Evolutionary conservation across 2,329 filamentous ascomycete genomes (phyloP), one percentile per base, ranked within the genome.

Genomic region (Ceratocystis colombiana): DNA sequence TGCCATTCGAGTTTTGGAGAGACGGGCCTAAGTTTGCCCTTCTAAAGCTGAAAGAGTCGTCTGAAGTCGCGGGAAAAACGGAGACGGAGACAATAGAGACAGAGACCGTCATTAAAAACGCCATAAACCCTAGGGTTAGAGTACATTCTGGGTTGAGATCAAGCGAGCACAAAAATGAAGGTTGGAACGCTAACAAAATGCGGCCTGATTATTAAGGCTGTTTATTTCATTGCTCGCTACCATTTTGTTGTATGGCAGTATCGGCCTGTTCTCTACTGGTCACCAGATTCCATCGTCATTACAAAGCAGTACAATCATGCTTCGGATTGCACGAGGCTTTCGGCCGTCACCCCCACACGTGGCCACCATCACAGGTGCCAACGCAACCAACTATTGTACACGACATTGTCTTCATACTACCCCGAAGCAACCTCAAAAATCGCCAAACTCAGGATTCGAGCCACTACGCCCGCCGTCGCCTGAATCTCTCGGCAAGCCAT

Each of bases 401-500:
- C 46, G 46, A n/a, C 46, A 15, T 22, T 22, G 15, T 22, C 17
- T 50, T 2, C 46, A 50, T 22, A n/a, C 17, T 4, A 7, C 46
- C 15, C 20, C 46, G 17, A 22, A n/a, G 17, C 17, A 22, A 4
- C 46, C 17, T 15, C 20, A n/a, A 7, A 22, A 10, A 7, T 22
- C 2, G 46, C 46, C 46, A n/a, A 22, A 22, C 17, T 50, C 46
- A 4, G 6, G 3, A 17, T 89, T 85, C 73, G 79, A 86, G 69
- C 83, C 86, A 15, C 82, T 91, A 71, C 81, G 83, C 0, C 92
- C 92, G 5, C 91, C 91, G 0, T 85, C 89, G 3, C 92, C 92
- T 5, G 82, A 82, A 68, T 88, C 89, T 46, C 82, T 97, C 37
- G 90, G 90, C 64, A 85, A 83, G 65, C 87, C 91, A 0, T 79